These are phyloP conservation scores for Penicillium sp. DNA, from an alignment of 2,329 filamentous ascomycete species.

Conservation along the genomic window DNA sequence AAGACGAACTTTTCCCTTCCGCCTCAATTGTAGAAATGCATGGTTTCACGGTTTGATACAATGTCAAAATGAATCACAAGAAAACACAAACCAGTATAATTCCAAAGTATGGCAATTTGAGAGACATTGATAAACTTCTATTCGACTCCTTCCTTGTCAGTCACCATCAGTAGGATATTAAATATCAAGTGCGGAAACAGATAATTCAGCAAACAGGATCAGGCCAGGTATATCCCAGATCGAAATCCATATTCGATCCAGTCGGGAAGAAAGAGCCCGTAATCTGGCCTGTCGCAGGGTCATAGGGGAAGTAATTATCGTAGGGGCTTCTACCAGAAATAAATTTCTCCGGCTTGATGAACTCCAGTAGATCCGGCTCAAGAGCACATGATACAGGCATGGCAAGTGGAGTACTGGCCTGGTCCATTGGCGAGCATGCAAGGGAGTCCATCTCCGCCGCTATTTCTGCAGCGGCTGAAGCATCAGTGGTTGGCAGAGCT, in stretches of 20 bases:
- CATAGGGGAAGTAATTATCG: conserved; percentile 36
- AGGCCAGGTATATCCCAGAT: conserved; percentile 34
- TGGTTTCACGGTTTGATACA: conserved; percentile 4
- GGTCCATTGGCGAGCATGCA: conserved; percentile 28
- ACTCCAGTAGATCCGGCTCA: conserved; percentile 29
- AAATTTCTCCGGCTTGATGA: conserved; percentile 31
- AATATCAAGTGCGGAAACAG: background rate
- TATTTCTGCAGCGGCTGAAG: conserved; percentile 9
- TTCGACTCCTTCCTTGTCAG: background rate
- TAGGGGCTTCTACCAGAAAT: conserved; percentile 22
- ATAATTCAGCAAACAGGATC: conserved; percentile 27
- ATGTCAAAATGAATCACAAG: background rate
- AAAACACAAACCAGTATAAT: background rate
- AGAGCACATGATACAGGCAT: conserved; percentile 19
- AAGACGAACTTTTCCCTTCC: conserved; percentile 4
- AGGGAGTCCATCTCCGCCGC: conserved; percentile 24
- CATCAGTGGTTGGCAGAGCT: conserved; percentile 4
- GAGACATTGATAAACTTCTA: background rate
- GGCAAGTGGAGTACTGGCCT: conserved; percentile 21
- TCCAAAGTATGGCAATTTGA: conserved; percentile 8
- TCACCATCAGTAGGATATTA: background rate
- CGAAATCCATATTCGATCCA: conserved; percentile 30
- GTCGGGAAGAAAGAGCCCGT: conserved; percentile 41
- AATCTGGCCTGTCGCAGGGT: conserved; percentile 37
- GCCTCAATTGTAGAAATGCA: background rate